Conservation (phyloP, 2,329 filamentous ascomycete genomes). For the Monosporascus sp. region DNA sequence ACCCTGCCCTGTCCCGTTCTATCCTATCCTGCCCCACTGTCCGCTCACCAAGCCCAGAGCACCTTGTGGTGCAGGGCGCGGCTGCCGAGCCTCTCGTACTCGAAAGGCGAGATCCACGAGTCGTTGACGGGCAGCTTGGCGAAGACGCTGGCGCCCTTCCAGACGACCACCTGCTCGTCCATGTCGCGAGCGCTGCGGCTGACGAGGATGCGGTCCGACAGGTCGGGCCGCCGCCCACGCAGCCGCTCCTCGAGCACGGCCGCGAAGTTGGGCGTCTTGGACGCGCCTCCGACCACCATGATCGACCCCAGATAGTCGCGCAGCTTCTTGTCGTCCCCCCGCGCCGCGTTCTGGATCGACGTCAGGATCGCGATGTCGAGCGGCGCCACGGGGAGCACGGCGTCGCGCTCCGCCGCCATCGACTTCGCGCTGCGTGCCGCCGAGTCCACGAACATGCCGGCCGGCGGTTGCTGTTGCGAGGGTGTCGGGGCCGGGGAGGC, state of each 20-base stretch:
- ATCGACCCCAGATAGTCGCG: slow-evolving; percentile 85
- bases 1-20: neutral
- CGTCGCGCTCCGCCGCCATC: slow-evolving; percentile 67
- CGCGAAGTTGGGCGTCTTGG: slow-evolving; percentile 74
- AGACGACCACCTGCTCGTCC: slow-evolving; percentile 93
- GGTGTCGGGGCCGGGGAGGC: slow-evolving; percentile 35
- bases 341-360: slow-evolving; percentile 80
- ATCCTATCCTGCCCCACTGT: neutral
- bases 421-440: slow-evolving; percentile 43
- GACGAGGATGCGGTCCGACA: slow-evolving; percentile 56
- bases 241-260: slow-evolving; percentile 79
- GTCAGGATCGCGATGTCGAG: slow-evolving; percentile 87
- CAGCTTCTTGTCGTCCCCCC: slow-evolving; percentile 86
- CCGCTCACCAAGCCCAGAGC: slow-evolving; percentile 51
- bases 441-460: slow-evolving; percentile 46
- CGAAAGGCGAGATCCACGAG: slow-evolving; percentile 82
- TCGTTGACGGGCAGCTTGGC: slow-evolving; percentile 89
- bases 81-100: slow-evolving; percentile 81
- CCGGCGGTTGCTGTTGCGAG: slow-evolving; percentile 30
- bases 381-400: slow-evolving; percentile 73
- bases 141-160: slow-evolving; percentile 98
- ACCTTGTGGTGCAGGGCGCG: slow-evolving; percentile 81
- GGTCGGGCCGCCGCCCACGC: slow-evolving; percentile 57
- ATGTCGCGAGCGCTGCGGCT: slow-evolving; percentile 79
- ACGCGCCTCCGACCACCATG: slow-evolving; percentile 83